A percentile compares a stretch with the other conserved stretches of the same genome.
Conservation (phyloP, 257 asterid species). For the Solanum microdontum region DNA sequence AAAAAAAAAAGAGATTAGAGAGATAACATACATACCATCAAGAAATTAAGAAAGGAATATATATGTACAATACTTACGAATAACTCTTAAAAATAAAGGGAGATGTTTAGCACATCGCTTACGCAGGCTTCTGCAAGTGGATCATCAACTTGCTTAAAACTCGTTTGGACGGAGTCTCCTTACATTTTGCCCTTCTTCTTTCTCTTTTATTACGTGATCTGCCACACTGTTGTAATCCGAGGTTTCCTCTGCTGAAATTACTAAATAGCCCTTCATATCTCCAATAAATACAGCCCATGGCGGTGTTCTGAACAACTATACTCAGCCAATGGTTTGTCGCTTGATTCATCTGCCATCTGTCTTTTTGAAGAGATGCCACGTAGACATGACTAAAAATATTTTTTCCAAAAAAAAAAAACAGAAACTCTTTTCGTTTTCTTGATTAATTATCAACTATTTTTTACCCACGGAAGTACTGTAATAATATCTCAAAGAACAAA, state of each 20-base stretch:
- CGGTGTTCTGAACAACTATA: neutral
- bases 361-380: neutral
- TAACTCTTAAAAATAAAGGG: neutral
- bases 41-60: neutral
- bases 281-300: neutral
- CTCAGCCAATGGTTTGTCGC: neutral
- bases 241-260: slow-evolving; percentile 3
- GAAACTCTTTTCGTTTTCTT: too few relatives aligned
- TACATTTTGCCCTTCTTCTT: slow-evolving; percentile 7
- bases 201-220: slow-evolving; percentile 19
- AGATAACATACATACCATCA: neutral
- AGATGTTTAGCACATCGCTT: slow-evolving; percentile 6
- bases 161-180: slow-evolving; percentile 21
- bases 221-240: neutral
- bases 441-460: neutral
- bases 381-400: too few relatives aligned
- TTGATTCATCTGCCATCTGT: neutral
- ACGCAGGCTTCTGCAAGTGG: slow-evolving; percentile 52
- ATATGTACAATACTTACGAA: neutral
- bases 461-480: neutral
- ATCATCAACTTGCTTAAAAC: slow-evolving; percentile 39
- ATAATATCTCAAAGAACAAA: neutral
- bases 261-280: slow-evolving; percentile 1
- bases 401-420: too few relatives aligned
- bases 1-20: neutral